Evolutionary conservation across 805 yeast genomes (phyloP).

Genomic region (Candida verbasci): DNA sequence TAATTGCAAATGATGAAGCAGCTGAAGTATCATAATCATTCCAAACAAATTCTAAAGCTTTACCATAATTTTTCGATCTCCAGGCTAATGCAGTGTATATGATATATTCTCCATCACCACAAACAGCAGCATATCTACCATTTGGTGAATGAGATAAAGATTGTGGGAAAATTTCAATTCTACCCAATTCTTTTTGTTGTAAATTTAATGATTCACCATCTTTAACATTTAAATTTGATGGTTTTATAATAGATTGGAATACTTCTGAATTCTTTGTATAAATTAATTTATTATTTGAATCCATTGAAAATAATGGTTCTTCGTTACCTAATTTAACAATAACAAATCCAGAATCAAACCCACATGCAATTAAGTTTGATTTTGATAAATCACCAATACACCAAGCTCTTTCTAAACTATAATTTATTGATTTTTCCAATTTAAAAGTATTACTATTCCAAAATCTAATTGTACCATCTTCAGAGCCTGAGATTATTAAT

Average conservation of each 20-base stretch:
- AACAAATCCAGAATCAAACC: conserved; percentile 93
- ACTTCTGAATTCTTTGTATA: conserved; percentile 92
- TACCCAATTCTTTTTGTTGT: conserved; percentile 87
- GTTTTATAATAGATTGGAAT: conserved; percentile 73
- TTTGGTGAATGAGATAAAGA: conserved; percentile 89
- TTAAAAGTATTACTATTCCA: conserved; percentile 96
- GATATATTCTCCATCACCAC: conserved; percentile 97
- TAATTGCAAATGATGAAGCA: conserved; percentile 65
- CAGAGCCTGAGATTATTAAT: conserved; percentile 90
- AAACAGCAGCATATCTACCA: conserved; percentile 94
- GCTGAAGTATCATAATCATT: conserved; percentile 74
- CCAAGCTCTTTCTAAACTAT: conserved; percentile 96
- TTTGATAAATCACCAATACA: conserved; percentile 73
- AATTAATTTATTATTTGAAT: conserved; percentile 83
- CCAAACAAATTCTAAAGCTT: conserved; percentile 91
- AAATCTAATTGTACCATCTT: conserved; percentile 88
- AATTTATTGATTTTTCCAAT: conserved; percentile 85
- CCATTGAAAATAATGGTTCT: conserved; percentile 92
- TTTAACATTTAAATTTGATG: conserved; percentile 52
- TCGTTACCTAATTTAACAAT: conserved; percentile 88
- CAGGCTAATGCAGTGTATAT: conserved; percentile 96
- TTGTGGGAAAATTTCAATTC: conserved; percentile 89
- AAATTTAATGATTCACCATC: conserved; percentile 81
- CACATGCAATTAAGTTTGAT: conserved; percentile 79
- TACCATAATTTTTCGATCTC: conserved; percentile 93